Base-by-base conservation (phyloP, 805 yeast genomes). In the Torulaspora maleeae region DNA sequence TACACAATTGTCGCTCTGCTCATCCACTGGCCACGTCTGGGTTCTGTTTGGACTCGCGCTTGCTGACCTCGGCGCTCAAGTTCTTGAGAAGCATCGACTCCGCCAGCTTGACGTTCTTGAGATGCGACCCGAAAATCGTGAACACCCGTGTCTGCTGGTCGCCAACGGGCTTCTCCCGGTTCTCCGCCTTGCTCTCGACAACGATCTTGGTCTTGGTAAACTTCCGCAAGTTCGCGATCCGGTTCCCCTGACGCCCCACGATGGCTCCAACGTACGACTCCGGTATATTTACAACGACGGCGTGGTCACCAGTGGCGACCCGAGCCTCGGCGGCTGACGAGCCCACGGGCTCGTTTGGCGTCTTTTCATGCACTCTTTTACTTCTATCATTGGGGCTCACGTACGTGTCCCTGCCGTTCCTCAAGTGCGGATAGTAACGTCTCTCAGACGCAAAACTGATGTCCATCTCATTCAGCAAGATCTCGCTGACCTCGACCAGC, bases 241-340 rank as follows among this genome's bases (percentile, higher is more conserved):
- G 78, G 24, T 86, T 71, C 32, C 96, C 96, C 52, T 82, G 80
- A 54, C 83, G 83, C 48, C 96, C 96, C 56, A 89, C 86, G 44
- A 89, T 73, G 41, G 95, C 91, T 35, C 96, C 96, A 36, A 89
- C 95, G 69, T 81, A 80, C 49, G 81, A 86, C 53, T 83, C 82
- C 30, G 95, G 87, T 60, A 87, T 83, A 24, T 52, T 43, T 7
- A 60, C 53, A 11, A 48, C 47, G 2, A 51, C 43, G 35, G 48
- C 54, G 36, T 51, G 47, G 29, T 55, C 56, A 17, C 47, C 41
- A 28, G 15, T 28, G 2, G 35, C 11, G 6, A 20, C 35, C 6
- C 10, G n/a, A 28, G 17, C 28, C 39, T 22, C 25, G 3, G 5
- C 25, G 10, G 8, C 25, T 4, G 25, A 3, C 25, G 25, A 22